These are phyloP conservation scores for Nannizziopsis barbatae DNA, from an alignment of 2,329 filamentous ascomycete species.

Conservation along the genomic window DNA sequence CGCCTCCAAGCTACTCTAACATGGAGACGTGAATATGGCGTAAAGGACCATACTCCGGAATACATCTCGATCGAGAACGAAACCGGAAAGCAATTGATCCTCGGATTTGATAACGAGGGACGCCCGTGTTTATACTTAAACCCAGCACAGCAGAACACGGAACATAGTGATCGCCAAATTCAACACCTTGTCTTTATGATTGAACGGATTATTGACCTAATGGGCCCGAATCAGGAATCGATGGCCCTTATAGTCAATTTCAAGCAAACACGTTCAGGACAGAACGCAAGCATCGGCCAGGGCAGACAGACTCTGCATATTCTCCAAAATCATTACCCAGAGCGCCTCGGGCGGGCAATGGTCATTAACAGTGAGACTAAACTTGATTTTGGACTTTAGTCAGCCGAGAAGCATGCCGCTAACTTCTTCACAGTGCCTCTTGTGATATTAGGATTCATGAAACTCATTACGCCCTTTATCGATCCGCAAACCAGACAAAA, in stretches of 20 bases:
- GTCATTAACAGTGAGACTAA: conserved; percentile 70
- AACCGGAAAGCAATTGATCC: conserved; percentile 85
- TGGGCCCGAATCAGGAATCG: conserved; percentile 77
- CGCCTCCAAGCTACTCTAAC: conserved; percentile 69
- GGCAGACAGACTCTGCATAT: conserved; percentile 80
- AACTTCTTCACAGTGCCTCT: conserved; percentile 56
- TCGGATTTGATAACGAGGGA: conserved; percentile 75
- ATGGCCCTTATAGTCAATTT: conserved; percentile 86
- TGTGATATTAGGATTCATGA: conserved; percentile 89
- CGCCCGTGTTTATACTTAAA: conserved; percentile 87
- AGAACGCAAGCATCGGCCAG: conserved; percentile 64
- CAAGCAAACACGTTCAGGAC: conserved; percentile 62
- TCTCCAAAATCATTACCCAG: conserved; percentile 90
- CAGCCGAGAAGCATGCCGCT: neutral
- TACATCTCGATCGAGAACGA: conserved; percentile 90
- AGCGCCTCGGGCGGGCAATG: conserved; percentile 75
- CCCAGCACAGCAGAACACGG: conserved; percentile 85
- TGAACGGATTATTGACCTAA: conserved; percentile 76
- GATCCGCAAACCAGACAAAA: conserved; percentile 89
- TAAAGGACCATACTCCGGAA: conserved; percentile 62
- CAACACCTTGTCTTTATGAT: conserved; percentile 95
- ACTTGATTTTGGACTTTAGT: neutral
- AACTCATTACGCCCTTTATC: conserved; percentile 90
- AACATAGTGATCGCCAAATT: conserved; percentile 71
- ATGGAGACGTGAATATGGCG: conserved; percentile 85